Evolutionary conservation across 768 basidiomycete genomes (phyloP).

Genomic region (Lentinula edodes): DNA sequence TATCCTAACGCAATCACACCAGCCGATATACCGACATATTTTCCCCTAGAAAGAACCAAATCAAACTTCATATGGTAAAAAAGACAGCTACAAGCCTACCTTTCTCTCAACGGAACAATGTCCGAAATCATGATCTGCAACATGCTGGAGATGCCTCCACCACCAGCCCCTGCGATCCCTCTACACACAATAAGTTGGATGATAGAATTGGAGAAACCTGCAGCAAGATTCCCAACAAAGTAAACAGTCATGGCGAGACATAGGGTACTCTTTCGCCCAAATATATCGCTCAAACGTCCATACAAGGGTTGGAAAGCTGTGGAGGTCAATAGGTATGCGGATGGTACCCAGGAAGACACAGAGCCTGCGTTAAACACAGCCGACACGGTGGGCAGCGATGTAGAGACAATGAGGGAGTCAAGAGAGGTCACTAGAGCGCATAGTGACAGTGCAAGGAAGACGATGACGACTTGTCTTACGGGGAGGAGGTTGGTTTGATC

Average conservation of each 20-base stretch:
- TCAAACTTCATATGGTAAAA: neutral
- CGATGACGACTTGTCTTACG: slow-evolving; percentile 52
- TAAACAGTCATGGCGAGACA: slow-evolving; percentile 50
- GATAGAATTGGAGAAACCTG: slow-evolving; percentile 61
- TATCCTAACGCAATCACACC: slow-evolving; percentile 54
- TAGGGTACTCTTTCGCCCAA: slow-evolving; percentile 58
- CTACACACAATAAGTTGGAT: slow-evolving; percentile 64
- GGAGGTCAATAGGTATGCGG: slow-evolving; percentile 62
- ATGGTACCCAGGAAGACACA: slow-evolving; percentile 65
- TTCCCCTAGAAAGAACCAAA: slow-evolving; percentile 39
- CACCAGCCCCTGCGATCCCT: slow-evolving; percentile 64
- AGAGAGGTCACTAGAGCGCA: slow-evolving; percentile 59
- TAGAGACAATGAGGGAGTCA: slow-evolving; percentile 55
- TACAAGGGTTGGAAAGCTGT: slow-evolving; percentile 58
- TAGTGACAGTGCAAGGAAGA: slow-evolving; percentile 55
- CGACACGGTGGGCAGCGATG: slow-evolving; percentile 66
- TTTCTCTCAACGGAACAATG: slow-evolving; percentile 64
- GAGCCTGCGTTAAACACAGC: slow-evolving; percentile 58
- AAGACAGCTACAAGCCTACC: slow-evolving; percentile 26
- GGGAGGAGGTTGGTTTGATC: slow-evolving; percentile 78
- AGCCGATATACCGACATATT: slow-evolving; percentile 73
- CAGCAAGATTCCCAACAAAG: slow-evolving; percentile 57
- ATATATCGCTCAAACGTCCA: slow-evolving; percentile 61
- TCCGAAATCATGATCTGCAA: slow-evolving; percentile 69
- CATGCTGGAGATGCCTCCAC: slow-evolving; percentile 66